A percentile compares a stretch with the other conserved stretches of the same genome.
Conservation (phyloP, 352 stramenopile species). For the Phytophthora kernoviae region DNA sequence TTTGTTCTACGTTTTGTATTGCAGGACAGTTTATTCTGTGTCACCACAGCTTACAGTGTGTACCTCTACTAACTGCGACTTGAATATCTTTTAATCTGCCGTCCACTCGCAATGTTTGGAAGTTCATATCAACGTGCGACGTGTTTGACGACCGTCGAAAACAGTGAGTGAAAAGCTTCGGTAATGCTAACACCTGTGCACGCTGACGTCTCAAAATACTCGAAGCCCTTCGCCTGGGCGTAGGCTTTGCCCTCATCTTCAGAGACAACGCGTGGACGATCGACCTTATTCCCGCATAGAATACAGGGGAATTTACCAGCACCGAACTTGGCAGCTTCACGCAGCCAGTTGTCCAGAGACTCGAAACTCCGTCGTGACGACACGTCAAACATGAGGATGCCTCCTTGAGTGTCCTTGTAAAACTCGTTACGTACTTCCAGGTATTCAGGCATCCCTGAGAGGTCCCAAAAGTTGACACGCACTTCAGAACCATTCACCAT, state of each 20-base stretch:
- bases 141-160: conserved; percentile 63
- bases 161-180: conserved; percentile 87
- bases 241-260: conserved; percentile 84
- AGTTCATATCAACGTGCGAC: conserved; percentile 25
- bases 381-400: conserved; percentile 84
- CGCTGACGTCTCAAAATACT: conserved; percentile 94
- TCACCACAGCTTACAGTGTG: conserved; percentile 87
- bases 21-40: conserved; percentile 90
- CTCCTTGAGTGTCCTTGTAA: conserved; percentile 93
- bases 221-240: conserved; percentile 73
- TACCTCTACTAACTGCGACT: conserved; percentile 78
- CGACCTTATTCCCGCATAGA: conserved; percentile 93
- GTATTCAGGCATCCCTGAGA: conserved; percentile 92
- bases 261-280: conserved; percentile 73
- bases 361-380: conserved; percentile 81
- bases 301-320: conserved; percentile 85
- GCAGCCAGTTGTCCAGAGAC: conserved; percentile 86
- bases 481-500: conserved; percentile 72
- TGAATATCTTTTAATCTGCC: neutral
- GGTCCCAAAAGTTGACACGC: conserved; percentile 95
- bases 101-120: neutral
- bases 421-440: conserved; percentile 97
- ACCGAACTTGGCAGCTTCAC: conserved; percentile 90
- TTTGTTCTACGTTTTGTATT: too few relatives aligned
- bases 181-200: conserved; percentile 86